Base-by-base conservation (phyloP, 2,329 filamentous ascomycete genomes). In the Fusarium euwallaceae region DNA sequence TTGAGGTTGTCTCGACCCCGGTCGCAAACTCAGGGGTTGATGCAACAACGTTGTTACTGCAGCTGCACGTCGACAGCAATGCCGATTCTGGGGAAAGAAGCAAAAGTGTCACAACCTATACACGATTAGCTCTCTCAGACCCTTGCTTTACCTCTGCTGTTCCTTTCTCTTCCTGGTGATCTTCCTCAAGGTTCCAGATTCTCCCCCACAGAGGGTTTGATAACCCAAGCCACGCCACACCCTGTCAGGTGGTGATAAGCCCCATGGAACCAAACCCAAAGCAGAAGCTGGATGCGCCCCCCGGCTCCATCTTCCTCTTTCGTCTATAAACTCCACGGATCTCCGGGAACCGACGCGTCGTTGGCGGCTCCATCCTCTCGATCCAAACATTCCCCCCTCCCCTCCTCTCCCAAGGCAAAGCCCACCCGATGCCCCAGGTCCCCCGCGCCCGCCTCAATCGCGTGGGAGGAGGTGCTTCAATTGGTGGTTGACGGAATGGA, bases 261-360 rank as follows among this genome's bases (percentile, higher is more conserved):
- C 48, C 9, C 27, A 27, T 32, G 32, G 45, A 37, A 20, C 76
- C 70, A 72, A 39, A 11, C 73, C 27, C 2, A 55, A 74, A 70
- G 16, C 10, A 61, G 76, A 5, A 60, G 34, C 36, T 75, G n/a
- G 24, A 71, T 61, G 76, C 76, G 76, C 76, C 64, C 32, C 32
- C 61, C 75, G 76, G 73, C 63, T 77, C 63, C 64, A 78, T 78
- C 75, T 75, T 67, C 76, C 76, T 60, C 64, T 76, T 78, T 72
- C 63, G 70, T 65, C 66, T 78, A 78, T 70, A 77, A 76, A 72
- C 67, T 64, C 69, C 58, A 53, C 39, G 22, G 16, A 59, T 51
- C 61, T 66, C 69, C 56, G 32, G 55, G 27, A 66, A 12, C 32
- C 32, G 14, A 32, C 29, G 48, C 45, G 34, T 36, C 34, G 55